Percentiles rank a stretch among this genome's conserved stretches.
Conservation (phyloP, 768 basidiomycete species). For the Mycena sanguinolenta region DNA sequence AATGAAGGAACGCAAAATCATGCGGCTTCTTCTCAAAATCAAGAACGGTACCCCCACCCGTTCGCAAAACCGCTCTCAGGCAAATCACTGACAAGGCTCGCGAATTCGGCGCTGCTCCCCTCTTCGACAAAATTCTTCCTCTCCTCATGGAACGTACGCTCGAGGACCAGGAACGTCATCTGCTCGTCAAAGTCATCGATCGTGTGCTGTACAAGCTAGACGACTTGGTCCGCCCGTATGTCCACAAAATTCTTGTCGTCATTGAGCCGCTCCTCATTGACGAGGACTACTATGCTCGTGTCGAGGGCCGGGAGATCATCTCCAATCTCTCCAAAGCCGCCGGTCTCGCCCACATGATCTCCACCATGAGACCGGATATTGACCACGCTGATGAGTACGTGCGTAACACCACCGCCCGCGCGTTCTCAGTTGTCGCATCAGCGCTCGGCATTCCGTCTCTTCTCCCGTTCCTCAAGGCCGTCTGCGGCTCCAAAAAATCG, state of each 20-base stretch:
- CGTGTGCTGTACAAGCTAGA: conserved; percentile 99
- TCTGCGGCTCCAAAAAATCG: conserved; percentile 98
- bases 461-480: conserved; percentile 97
- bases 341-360: conserved; percentile 99
- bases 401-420: conserved; percentile 98
- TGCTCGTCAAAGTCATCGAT: conserved; percentile 99
- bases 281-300: conserved; percentile 96
- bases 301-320: conserved; percentile 99
- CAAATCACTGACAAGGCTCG: conserved; percentile 99
- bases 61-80: conserved; percentile 95
- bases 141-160: conserved; percentile 97
- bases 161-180: conserved; percentile 98
- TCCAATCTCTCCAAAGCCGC: conserved; percentile 98
- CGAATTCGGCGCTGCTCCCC: conserved; percentile 96
- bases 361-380: conserved; percentile 99
- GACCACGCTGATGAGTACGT: conserved; percentile 99
- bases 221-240: conserved; percentile 97
- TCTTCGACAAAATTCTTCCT: conserved; percentile 98
- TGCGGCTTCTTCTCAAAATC: conserved; percentile 97
- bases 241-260: conserved; percentile 99
- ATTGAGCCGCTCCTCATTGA: conserved; percentile 99
- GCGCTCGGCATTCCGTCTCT: conserved; percentile 98
- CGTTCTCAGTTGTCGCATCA: conserved; percentile 98
- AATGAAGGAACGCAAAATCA: conserved; percentile 99
- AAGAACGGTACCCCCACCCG: conserved; percentile 99